Percentiles rank a stretch among this genome's conserved stretches.
Evolutionary conservation across 352 stramenopile species (phyloP).

Genomic region (Phytophthora megakarya): DNA sequence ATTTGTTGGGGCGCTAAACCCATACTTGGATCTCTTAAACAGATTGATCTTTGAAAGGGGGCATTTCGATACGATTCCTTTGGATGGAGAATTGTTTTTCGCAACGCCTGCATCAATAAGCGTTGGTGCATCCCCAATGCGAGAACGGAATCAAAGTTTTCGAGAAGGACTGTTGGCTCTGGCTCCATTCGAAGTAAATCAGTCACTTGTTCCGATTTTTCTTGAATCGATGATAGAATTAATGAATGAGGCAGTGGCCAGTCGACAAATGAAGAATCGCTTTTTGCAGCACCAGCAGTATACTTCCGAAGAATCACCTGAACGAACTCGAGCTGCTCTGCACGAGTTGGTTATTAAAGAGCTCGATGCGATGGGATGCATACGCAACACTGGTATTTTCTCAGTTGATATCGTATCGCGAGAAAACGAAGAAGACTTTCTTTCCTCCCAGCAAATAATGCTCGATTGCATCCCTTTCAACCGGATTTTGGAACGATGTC

Average conservation of each 20-base stretch:
- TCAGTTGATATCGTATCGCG: neutral
- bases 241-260: slow-evolving; percentile 58
- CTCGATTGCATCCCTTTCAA: slow-evolving; percentile 48
- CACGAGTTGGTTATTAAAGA: slow-evolving; percentile 19
- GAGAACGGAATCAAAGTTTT: slow-evolving; percentile 42
- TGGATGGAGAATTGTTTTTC: slow-evolving; percentile 68
- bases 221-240: slow-evolving; percentile 35
- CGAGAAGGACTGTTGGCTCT: slow-evolving; percentile 41
- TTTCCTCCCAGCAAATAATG: slow-evolving; percentile 16
- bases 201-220: slow-evolving; percentile 48
- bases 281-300: slow-evolving; percentile 49
- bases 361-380: slow-evolving; percentile 22
- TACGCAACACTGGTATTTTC: neutral
- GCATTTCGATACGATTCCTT: slow-evolving; percentile 41
- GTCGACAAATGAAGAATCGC: slow-evolving; percentile 68
- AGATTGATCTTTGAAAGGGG: slow-evolving; percentile 54
- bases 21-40: slow-evolving; percentile 61
- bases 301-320: neutral
- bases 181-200: slow-evolving; percentile 51
- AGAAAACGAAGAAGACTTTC: neutral
- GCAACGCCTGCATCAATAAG: slow-evolving; percentile 18
- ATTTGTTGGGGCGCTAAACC: slow-evolving; percentile 48
- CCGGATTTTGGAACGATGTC: slow-evolving; percentile 36
- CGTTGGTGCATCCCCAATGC: slow-evolving; percentile 20
- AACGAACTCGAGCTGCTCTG: slow-evolving; percentile 12